A percentile compares a stretch with the other conserved stretches of the same genome.
These are phyloP conservation scores for Ilyonectria mors-panacis DNA, from an alignment of 2,329 filamentous ascomycete species.

Conservation along the genomic window DNA sequence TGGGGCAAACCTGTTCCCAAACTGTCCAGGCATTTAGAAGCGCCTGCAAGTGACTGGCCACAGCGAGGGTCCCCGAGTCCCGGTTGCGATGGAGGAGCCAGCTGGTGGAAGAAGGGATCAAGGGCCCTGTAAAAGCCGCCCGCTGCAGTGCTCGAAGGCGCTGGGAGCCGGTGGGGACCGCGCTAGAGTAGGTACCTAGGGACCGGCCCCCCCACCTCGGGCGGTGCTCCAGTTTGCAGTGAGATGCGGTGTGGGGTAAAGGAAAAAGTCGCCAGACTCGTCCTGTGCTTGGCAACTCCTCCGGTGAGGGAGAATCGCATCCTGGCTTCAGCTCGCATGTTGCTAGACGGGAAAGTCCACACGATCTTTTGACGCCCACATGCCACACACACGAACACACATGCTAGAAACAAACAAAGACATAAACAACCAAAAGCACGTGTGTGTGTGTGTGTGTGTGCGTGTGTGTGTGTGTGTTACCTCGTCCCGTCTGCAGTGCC, in stretches of 20 bases:
- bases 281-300: not conserved
- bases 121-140: not conserved
- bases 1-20: conserved; percentile 15
- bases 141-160: not conserved
- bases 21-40: conserved; percentile 33
- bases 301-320: not conserved
- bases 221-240: not conserved
- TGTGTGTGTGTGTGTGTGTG: not conserved
- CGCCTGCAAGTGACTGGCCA: conserved; percentile 32
- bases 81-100: conserved; percentile 20
- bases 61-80: conserved; percentile 1
- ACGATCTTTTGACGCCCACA: not conserved
- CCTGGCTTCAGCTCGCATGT: not conserved
- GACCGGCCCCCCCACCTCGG: not conserved
- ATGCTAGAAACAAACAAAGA: too few species aligned
- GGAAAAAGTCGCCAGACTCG: conserved; percentile 1
- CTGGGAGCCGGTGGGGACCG: not conserved
- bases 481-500: not conserved
- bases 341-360: not conserved
- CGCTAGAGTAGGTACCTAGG: not conserved
- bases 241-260: conserved; percentile 13
- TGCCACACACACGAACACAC: not conserved
- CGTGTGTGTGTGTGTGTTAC: not conserved
- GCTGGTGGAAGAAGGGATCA: not conserved
- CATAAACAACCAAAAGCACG: not conserved